A percentile compares a stretch with the other conserved stretches of the same genome.
Conservation (phyloP, 2,329 filamentous ascomycete genomes). For the Pyrenophora teres region DNA sequence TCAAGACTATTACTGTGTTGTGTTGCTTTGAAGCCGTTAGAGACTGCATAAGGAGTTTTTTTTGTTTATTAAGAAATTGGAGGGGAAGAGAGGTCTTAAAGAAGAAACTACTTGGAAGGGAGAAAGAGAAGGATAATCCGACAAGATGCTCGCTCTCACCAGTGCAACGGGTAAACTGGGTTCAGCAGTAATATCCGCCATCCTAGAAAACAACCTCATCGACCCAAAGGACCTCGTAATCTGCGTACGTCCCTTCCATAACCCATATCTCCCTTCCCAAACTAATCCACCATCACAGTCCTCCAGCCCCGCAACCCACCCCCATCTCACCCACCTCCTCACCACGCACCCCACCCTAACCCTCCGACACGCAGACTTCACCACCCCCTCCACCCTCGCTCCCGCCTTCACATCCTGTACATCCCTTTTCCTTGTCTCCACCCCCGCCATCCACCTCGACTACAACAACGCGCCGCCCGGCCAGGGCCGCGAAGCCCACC, state of each 20-base stretch:
- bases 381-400: slow-evolving; percentile 42
- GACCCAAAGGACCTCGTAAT: slow-evolving; percentile 46
- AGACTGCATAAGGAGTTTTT: too few species aligned
- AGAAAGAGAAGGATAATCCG: neutral
- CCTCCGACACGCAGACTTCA: slow-evolving; percentile 49
- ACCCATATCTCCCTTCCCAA: neutral
- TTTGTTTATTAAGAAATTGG: too few species aligned
- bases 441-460: slow-evolving; percentile 51
- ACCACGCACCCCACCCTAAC: slow-evolving; percentile 36
- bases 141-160: slow-evolving; percentile 47
- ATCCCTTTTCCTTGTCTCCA: slow-evolving; percentile 54
- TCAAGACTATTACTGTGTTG: too few species aligned
- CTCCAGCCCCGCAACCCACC: slow-evolving; percentile 19
- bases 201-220: slow-evolving; percentile 50
- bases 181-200: slow-evolving; percentile 49
- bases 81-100: too few species aligned
- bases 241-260: slow-evolving; percentile 30
- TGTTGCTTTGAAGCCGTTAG: too few species aligned
- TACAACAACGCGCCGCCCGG: slow-evolving; percentile 50
- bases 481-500: slow-evolving; percentile 51
- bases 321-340: slow-evolving; percentile 37
- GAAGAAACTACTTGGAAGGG: too few species aligned
- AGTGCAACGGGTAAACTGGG: slow-evolving; percentile 55
- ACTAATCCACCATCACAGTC: slow-evolving; percentile 17
- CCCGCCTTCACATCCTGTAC: slow-evolving; percentile 46